These are phyloP conservation scores for Neoboletus subvelutipes DNA, from an alignment of 768 basidiomycete species.

Conservation along the genomic window DNA sequence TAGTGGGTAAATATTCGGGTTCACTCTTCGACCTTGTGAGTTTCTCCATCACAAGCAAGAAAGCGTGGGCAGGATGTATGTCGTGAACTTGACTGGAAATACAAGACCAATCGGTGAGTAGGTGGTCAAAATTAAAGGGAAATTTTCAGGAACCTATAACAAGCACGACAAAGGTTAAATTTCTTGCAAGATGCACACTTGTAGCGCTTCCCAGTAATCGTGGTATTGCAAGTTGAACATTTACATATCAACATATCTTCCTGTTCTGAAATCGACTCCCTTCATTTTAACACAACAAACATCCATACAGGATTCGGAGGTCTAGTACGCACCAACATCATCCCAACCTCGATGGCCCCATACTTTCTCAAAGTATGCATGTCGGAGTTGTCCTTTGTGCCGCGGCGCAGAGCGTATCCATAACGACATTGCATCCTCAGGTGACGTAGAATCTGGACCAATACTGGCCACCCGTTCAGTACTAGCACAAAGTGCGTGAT, in stretches of 20 bases:
- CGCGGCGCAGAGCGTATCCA: slow-evolving; percentile 69
- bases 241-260: slow-evolving; percentile 60
- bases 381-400: slow-evolving; percentile 72
- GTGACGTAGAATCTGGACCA: slow-evolving; percentile 45
- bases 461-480: slow-evolving; percentile 28
- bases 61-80: slow-evolving; percentile 86
- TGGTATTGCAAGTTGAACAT: slow-evolving; percentile 80
- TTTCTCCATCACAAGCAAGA: slow-evolving; percentile 76
- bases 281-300: slow-evolving; percentile 1
- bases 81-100: slow-evolving; percentile 78
- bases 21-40: slow-evolving; percentile 41
- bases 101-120: not conserved
- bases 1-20: slow-evolving; percentile 33
- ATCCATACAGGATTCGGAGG: not conserved
- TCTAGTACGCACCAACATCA: slow-evolving; percentile 69
- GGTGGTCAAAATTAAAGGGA: not conserved
- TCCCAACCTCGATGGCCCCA: slow-evolving; percentile 87
- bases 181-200: slow-evolving; percentile 82
- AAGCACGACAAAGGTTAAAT: slow-evolving; percentile 79
- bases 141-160: slow-evolving; percentile 60
- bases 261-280: slow-evolving; percentile 52
- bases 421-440: slow-evolving; percentile 55
- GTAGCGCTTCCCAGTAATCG: slow-evolving; percentile 64
- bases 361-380: slow-evolving; percentile 83
- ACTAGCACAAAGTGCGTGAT: slow-evolving; percentile 68